phyloP scores from a whole-genome alignment of 805 yeast genomes.

The Metschnikowia dekortorum region DNA sequence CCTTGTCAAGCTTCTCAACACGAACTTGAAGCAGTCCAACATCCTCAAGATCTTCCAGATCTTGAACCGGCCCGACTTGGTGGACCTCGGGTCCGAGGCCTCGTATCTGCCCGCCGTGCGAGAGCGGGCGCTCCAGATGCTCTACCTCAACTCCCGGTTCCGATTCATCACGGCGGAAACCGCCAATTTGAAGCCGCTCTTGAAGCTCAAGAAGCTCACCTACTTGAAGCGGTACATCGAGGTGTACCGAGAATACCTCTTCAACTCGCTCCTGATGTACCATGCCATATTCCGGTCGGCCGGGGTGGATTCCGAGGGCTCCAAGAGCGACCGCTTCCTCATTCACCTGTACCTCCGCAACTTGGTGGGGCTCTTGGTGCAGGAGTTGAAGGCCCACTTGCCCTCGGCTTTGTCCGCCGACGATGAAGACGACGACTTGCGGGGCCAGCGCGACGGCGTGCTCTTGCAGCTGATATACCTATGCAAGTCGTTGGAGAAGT shows the following conservation, averaged over 20 bases:
- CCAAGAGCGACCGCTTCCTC: slow-evolving; percentile 18
- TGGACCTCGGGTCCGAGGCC: slow-evolving; percentile 4
- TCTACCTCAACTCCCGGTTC: slow-evolving; percentile 64
- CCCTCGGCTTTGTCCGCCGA: slow-evolving; percentile 10
- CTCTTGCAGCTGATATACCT: slow-evolving; percentile 83
- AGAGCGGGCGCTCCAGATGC: slow-evolving; percentile 37
- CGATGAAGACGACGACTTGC: slow-evolving; percentile 31
- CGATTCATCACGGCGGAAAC: slow-evolving; percentile 63
- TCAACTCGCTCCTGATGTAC: slow-evolving; percentile 65
- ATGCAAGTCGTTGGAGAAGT: slow-evolving; percentile 75
- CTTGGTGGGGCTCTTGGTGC: slow-evolving; percentile 23
- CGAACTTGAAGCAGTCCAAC: slow-evolving; percentile 75
- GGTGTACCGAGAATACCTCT: slow-evolving; percentile 76
- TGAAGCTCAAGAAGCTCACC: slow-evolving; percentile 48
- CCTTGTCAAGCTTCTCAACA: slow-evolving; percentile 61
- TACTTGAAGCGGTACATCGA: slow-evolving; percentile 79
- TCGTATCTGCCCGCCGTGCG: slow-evolving; percentile 3
- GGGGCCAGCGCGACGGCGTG: slow-evolving; percentile 54
- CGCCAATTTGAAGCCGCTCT: slow-evolving; percentile 52
- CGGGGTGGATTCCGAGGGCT: slow-evolving; percentile 16
- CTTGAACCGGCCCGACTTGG: slow-evolving; percentile 60
- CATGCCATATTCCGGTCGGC: slow-evolving; percentile 50
- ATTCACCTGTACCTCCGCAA: slow-evolving; percentile 28
- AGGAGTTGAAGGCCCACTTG: slow-evolving; percentile 22
- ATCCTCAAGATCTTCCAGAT: slow-evolving; percentile 75